Evolutionary conservation across 2,329 filamentous ascomycete species (phyloP).

Genomic region (Intubia oerlemansii): DNA sequence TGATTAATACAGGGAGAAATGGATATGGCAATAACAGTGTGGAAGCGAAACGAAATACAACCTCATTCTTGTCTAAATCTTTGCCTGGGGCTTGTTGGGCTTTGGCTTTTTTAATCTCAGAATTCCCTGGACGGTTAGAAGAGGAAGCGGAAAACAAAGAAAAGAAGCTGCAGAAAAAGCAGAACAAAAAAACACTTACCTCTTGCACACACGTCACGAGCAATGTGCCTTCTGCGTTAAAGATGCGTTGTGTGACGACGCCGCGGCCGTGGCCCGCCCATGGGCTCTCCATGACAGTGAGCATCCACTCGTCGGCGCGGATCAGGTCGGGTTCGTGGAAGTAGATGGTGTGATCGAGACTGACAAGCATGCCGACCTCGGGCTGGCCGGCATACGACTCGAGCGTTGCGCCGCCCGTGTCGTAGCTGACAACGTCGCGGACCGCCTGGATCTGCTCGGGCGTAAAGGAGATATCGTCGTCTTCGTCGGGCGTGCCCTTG

Average conservation of each 20-base stretch:
- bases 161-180: too few species aligned
- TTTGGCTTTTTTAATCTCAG: too few species aligned
- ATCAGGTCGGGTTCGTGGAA: constrained; percentile 38
- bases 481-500: constrained; percentile 36
- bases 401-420: too few species aligned
- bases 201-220: constrained; percentile 65
- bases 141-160: too few species aligned
- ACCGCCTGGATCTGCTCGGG: constrained; percentile 21
- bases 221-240: constrained; percentile 44
- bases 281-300: constrained; percentile 55
- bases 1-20: too few species aligned
- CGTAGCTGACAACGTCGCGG: constrained; percentile 8
- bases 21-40: too few species aligned
- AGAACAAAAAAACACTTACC: too few species aligned
- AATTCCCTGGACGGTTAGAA: too few species aligned
- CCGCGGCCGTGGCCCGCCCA: constrained; percentile 62
- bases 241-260: constrained; percentile 56
- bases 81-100: too few species aligned
- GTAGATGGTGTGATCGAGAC: constrained; percentile 52
- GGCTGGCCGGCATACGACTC: neutral
- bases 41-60: too few species aligned
- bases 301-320: constrained; percentile 51
- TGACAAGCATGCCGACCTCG: constrained; percentile 61
- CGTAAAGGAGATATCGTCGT: constrained; percentile 18
- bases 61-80: too few species aligned